A percentile compares a stretch with the other conserved stretches of the same genome.
Conservation (phyloP, 371 early-diverging fungal genomes). For the Apophysomyces elegans region DNA sequence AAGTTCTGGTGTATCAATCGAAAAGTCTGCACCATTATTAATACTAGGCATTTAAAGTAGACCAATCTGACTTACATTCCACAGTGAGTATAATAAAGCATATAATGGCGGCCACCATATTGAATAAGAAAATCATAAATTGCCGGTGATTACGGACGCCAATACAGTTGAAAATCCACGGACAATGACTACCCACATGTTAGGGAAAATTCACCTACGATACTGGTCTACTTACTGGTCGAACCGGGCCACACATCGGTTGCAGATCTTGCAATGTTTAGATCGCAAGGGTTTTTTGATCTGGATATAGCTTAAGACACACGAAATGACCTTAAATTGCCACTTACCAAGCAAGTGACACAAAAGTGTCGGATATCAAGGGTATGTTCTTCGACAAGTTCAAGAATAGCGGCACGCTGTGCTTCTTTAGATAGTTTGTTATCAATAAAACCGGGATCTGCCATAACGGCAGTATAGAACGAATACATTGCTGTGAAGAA, state of each 20-base stretch:
- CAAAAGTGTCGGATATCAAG: conserved; percentile 86
- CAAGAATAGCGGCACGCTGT: conserved; percentile 57
- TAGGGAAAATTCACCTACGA: conserved; percentile 13
- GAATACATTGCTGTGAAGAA: conserved; percentile 66
- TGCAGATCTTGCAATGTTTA: conserved; percentile 97
- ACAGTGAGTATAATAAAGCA: conserved; percentile 63
- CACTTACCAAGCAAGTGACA: conserved; percentile 69
- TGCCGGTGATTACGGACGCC: conserved; percentile 86
- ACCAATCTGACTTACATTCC: conserved; percentile 60
- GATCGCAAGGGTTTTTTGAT: conserved; percentile 90
- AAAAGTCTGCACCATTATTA: too few species aligned
- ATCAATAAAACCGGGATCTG: conserved; percentile 86
- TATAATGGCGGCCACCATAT: conserved; percentile 63
- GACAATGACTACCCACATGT: conserved; percentile 79
- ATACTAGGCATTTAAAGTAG: neutral
- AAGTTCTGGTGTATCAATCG: conserved; percentile 21
- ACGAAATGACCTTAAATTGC: neutral
- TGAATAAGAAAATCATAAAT: conserved; percentile 79
- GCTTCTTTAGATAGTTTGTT: conserved; percentile 45
- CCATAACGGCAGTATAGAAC: conserved; percentile 73
- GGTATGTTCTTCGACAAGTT: conserved; percentile 69
- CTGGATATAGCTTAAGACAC: conserved; percentile 22
- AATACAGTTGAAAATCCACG: conserved; percentile 93
- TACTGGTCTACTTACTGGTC: conserved; percentile 80
- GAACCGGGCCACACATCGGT: conserved; percentile 97